Conservation (phyloP, 2,329 filamentous ascomycete genomes). For the Hypoxylon sp. region DNA sequence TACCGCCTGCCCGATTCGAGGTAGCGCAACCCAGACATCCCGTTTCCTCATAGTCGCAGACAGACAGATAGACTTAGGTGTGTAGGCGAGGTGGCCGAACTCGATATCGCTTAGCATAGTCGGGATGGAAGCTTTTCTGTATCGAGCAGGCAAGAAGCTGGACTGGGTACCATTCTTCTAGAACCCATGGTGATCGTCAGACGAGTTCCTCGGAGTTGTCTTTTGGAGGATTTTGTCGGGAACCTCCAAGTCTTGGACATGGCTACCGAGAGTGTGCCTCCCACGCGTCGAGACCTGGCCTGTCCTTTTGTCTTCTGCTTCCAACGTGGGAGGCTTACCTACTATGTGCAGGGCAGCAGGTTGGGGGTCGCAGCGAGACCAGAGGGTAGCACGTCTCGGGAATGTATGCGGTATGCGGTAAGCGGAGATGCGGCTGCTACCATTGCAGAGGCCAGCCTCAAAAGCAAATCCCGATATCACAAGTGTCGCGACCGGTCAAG, state of each 20-base stretch:
- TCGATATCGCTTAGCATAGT: constrained; percentile 24
- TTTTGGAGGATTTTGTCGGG: constrained; percentile 21
- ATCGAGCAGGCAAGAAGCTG: constrained; percentile 21
- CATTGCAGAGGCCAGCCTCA: constrained; percentile 8
- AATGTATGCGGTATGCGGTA: constrained; percentile 3
- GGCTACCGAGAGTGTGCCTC: constrained; percentile 18
- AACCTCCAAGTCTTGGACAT: constrained; percentile 8
- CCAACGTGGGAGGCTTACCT: constrained; percentile 27
- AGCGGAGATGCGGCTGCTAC: constrained; percentile 19
- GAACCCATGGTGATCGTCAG: constrained; percentile 28
- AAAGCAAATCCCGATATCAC: constrained; percentile 15
- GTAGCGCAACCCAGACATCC: constrained; percentile 27
- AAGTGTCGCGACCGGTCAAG: constrained; percentile 4
- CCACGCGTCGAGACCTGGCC: constrained; percentile 4
- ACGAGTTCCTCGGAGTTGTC: constrained; percentile 21
- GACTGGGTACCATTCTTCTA: constrained; percentile 28
- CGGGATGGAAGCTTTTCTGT: constrained; percentile 18
- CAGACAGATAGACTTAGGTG: too few species aligned
- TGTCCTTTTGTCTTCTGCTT: constrained; percentile 12
- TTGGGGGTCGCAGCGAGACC: constrained; percentile 17
- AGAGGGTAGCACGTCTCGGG: constrained; percentile 11
- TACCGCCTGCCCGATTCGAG: constrained; percentile 34
- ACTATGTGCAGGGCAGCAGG: constrained; percentile 6
- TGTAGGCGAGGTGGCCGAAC: constrained; percentile 1
- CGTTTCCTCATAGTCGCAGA: constrained; percentile 12